Base-by-base conservation (phyloP, 371 early-diverging fungal species). In the Mitosporidium daphniae region DNA sequence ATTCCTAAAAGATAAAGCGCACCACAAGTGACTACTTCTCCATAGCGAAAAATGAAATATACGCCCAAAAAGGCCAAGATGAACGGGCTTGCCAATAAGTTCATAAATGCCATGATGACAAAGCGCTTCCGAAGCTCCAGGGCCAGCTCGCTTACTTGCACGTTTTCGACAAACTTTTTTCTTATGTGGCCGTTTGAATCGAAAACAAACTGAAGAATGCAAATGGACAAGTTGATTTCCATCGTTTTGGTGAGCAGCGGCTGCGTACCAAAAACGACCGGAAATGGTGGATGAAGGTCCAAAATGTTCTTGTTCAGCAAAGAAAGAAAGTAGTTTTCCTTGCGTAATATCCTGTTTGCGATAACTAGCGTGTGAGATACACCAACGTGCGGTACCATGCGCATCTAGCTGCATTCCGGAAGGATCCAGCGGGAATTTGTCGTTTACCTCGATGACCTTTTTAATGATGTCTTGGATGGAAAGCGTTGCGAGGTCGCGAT, bases 261-360 rank as follows among this genome's bases (percentile, higher is more conserved):
- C 8, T 21, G 15, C 2, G 3, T 14, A 10, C 9, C 28, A 27
- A 27, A 10, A 27, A 10, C 9, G 6, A 6, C 10, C 4, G 30
- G 55, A 7, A 58, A 14, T 0, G 73, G 71, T 2, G 67, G 47
- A 0, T 52, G 41, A 9, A 80, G 48, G 28, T 78, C 51, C 10
- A 89, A 41, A 9, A 73, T 30, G 16, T 78, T 70, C 35, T 70
- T 70, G 51, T 80, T 77, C 42, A 80, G 64, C 23, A 91, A 38
- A 4, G 80, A 82, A 29, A 86, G 62, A 45, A 82, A 40, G 39
- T 78, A 86, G 42, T 91, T 91, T 20, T 91, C 93, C 28, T 61
- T 55, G n/a, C 86, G 61, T 67, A 86, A 20, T 20, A 7, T 20
- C n/a, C 20, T 20, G 20, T 20, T 20, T 20, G 20, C n/a, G n/a